Evolutionary conservation across 1,284 basidiomycete species (phyloP).

Genomic region (Cryptococcus jaspeensis): DNA sequence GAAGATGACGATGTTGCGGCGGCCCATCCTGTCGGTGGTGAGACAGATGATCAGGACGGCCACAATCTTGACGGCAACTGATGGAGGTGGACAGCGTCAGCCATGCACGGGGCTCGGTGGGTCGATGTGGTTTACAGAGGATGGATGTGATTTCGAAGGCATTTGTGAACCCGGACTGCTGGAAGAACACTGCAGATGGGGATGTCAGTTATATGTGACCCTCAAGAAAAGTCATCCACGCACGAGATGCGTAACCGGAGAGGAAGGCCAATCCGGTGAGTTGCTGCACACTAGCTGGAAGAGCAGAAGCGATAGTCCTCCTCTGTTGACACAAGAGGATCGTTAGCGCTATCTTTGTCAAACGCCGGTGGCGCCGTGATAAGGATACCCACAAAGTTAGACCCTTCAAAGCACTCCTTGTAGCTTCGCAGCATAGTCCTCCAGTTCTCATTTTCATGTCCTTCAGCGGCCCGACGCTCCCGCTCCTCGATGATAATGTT

Average conservation of each 20-base stretch:
- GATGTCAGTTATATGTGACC: neutral
- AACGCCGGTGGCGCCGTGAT: no score
- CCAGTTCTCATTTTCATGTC: neutral
- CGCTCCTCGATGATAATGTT: constrained; percentile 13
- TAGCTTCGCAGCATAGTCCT: constrained; percentile 1
- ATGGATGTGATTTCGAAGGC: constrained; percentile 14
- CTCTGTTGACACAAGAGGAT: neutral
- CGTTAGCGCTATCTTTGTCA: no score
- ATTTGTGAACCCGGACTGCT: constrained; percentile 11
- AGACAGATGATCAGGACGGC: constrained; percentile 6
- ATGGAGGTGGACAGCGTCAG: neutral
- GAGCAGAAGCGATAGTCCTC: constrained; percentile 5
- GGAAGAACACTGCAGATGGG: constrained; percentile 8
- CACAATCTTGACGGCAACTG: constrained; percentile 11
- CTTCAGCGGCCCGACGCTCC: neutral
- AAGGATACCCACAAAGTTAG: neutral
- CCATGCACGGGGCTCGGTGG: neutral
- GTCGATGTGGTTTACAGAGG: neutral
- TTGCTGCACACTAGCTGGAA: constrained; percentile 10
- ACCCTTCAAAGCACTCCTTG: constrained; percentile 1
- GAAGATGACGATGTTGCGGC: constrained; percentile 9
- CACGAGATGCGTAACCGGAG: constrained; percentile 4
- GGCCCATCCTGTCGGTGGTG: constrained; percentile 14
- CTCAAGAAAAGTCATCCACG: no score
- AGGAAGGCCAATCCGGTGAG: constrained; percentile 15